Evolutionary conservation across 345 rosid genomes (phyloP).

Genomic region (Lepidium africanum): DNA sequence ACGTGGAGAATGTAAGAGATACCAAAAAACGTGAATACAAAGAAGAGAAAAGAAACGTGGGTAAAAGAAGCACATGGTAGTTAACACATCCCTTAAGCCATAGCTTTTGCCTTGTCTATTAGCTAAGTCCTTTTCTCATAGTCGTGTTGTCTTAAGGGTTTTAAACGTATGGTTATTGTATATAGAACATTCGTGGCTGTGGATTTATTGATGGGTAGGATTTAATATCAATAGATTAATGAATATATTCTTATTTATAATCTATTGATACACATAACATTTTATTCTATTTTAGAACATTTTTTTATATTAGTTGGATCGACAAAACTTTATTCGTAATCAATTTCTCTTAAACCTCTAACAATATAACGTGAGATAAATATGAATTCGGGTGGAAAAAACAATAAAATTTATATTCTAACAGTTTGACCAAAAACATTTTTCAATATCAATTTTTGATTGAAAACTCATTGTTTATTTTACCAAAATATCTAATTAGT

Average conservation of each 20-base stretch:
- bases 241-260: neutral
- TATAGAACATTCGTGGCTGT: neutral
- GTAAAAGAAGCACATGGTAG: conserved; percentile 7
- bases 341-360: too few species aligned
- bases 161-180: neutral
- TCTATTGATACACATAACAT: too few species aligned
- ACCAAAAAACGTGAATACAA: conserved; percentile 19
- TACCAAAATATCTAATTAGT: too few species aligned
- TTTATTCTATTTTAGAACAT: too few species aligned
- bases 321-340: too few species aligned
- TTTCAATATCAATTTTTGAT: too few species aligned
- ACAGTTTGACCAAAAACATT: too few species aligned
- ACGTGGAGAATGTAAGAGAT: conserved; percentile 19
- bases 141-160: conserved; percentile 1
- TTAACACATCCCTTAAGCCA: neutral
- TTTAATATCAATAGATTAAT: neutral
- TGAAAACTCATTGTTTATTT: too few species aligned
- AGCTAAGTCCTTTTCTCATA: neutral
- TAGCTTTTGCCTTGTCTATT: neutral
- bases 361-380: too few species aligned
- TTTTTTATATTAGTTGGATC: too few species aligned
- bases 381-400: too few species aligned
- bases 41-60: conserved; percentile 5
- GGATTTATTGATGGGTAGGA: neutral
- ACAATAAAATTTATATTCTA: too few species aligned